Evolutionary conservation across 169 alveolate genomes (phyloP), one percentile per base, ranked within the genome.

Genomic region (Plasmodium fragile): DNA sequence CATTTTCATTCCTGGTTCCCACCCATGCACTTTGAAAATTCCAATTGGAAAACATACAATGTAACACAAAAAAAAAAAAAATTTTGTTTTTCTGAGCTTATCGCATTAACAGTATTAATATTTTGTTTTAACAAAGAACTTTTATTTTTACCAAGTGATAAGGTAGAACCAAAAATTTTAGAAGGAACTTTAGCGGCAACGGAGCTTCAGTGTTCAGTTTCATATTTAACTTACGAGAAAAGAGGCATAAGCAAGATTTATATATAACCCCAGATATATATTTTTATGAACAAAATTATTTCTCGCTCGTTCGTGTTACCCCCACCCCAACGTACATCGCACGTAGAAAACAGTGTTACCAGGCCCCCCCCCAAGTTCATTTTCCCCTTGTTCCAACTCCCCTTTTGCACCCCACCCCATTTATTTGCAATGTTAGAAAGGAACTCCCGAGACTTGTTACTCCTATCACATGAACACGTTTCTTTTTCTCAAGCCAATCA

Each of bases 391-490:
- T 3, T 2, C 45, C 13, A 16, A 65, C 5, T 28, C 16, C 32
- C 3, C 36, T 11, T 28, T 18, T 59, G 13, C 73, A 6, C 73
- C 25, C 75, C 75, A 16, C 22, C 75, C 32, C 36, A 4, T 7
- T 1, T 65, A 28, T 65, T 65, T 65, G 75, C 75, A 65, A 65
- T 65, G 75, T 65, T 65, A 65, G 75, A 65, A 65, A 65, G 36
- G 36, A 65, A 25, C n/a, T 36, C 75, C 36, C n/a, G 18, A 7
- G 16, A 4, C n/a, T 5, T 18, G 30, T 65, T 65, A 65, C 39
- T 65, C 41, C n/a, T 22, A 65, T 22, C 75, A 28, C 16, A 28
- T 18, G 36, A 65, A 65, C 18, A 25, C n/a, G 75, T 65, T 65
- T 28, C 75, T 65, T 65, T 65, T 65, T 65, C 75, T 22, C 41